Conservation (phyloP, 2,329 filamentous ascomycete genomes). For the Aspergillus glaucus region DNA sequence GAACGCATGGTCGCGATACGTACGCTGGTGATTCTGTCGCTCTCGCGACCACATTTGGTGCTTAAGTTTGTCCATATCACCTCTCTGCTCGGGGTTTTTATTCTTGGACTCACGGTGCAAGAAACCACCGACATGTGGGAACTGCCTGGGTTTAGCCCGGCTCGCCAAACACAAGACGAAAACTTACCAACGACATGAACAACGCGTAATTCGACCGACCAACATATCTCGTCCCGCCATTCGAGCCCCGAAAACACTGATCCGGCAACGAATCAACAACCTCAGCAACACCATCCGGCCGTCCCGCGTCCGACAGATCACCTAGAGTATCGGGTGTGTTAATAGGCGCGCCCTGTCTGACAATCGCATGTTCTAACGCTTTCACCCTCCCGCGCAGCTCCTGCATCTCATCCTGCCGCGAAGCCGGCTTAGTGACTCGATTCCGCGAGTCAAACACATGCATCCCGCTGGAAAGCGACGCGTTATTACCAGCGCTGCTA, state of each 20-base stretch:
- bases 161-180: not conserved
- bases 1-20: conserved; percentile 24
- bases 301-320: conserved; percentile 11
- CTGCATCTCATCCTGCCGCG: conserved; percentile 21
- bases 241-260: conserved; percentile 26
- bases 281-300: conserved; percentile 16
- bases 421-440: conserved; percentile 18
- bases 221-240: conserved; percentile 22
- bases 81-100: conserved; percentile 5
- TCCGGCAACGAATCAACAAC: conserved; percentile 22
- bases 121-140: conserved; percentile 22
- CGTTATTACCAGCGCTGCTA: not conserved
- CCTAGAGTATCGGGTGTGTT: conserved; percentile 22
- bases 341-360: conserved; percentile 11
- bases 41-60: conserved; percentile 23
- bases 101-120: conserved; percentile 15
- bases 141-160: conserved; percentile 13
- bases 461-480: conserved; percentile 15
- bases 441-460: conserved; percentile 30
- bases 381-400: conserved; percentile 24
- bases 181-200: conserved; percentile 26
- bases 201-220: conserved; percentile 26
- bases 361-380: conserved; percentile 21
- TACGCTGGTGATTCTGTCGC: conserved; percentile 21
- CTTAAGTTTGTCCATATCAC: conserved; percentile 23